Evolutionary conservation across 1,284 basidiomycete genomes (phyloP).

Genomic region (Microbotryum silenes-acaulis): DNA sequence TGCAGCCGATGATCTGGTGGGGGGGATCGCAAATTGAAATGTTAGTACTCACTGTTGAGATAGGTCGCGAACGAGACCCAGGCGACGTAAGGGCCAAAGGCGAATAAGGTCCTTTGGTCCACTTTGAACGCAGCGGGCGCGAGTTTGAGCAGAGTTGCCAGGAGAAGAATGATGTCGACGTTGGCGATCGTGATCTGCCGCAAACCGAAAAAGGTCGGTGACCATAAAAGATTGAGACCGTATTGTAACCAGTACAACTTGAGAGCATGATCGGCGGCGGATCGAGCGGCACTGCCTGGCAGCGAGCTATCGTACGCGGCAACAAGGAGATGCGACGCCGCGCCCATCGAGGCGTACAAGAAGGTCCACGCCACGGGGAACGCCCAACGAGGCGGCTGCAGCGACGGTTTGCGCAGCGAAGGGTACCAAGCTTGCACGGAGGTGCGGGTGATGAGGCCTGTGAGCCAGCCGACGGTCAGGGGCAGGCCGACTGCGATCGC

Average conservation of each 20-base stretch:
- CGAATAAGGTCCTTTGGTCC: slow-evolving; percentile 20
- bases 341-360: slow-evolving; percentile 46
- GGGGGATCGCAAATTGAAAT: neutral
- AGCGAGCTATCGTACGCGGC: slow-evolving; percentile 50
- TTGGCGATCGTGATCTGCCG: slow-evolving; percentile 51
- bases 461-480: slow-evolving; percentile 18
- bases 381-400: slow-evolving; percentile 22
- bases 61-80: slow-evolving; percentile 62
- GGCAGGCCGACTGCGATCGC: slow-evolving; percentile 31
- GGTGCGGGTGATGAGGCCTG: slow-evolving; percentile 16
- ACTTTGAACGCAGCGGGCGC: slow-evolving; percentile 9
- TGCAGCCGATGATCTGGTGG: neutral
- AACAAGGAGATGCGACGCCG: slow-evolving; percentile 60
- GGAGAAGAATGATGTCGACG: slow-evolving; percentile 54
- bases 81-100: slow-evolving; percentile 37
- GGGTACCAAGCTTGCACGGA: slow-evolving; percentile 25
- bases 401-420: slow-evolving; percentile 17
- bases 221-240: slow-evolving; percentile 61
- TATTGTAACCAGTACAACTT: slow-evolving; percentile 64
- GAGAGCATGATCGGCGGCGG: slow-evolving; percentile 48
- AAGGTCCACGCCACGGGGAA: slow-evolving; percentile 33
- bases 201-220: slow-evolving; percentile 44
- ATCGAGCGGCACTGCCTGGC: slow-evolving; percentile 42
- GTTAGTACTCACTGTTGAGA: slow-evolving; percentile 50
- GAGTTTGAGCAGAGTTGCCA: slow-evolving; percentile 43